Percentiles rank a stretch among this genome's conserved stretches.
phyloP scores from a whole-genome alignment of 2,329 filamentous ascomycete genomes.

The Zopfia rhizophila region DNA sequence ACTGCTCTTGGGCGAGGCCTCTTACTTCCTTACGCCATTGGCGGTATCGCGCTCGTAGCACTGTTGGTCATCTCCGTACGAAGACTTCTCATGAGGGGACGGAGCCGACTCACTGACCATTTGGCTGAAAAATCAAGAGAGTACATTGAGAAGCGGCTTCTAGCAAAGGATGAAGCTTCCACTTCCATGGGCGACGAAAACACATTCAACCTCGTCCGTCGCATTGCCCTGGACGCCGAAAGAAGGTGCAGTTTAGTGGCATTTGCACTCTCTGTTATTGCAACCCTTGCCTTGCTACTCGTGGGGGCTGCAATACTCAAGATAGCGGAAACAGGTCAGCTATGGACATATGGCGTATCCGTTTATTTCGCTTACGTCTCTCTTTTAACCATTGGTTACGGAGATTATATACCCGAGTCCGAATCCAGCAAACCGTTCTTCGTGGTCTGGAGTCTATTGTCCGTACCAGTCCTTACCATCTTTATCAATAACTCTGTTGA shows the following conservation, averaged over 20 bases:
- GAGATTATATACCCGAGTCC: conserved; percentile 53
- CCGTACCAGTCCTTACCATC: conserved; percentile 59
- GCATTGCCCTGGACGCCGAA: conserved; percentile 29
- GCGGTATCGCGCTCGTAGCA: conserved; percentile 60
- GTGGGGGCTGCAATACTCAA: conserved; percentile 57
- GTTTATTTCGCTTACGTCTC: conserved; percentile 60
- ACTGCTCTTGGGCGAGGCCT: conserved; percentile 57
- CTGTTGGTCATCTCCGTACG: conserved; percentile 59
- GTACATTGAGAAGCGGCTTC: conserved; percentile 43
- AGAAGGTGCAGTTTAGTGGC: conserved; percentile 36
- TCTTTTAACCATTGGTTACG: conserved; percentile 61
- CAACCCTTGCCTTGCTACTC: conserved; percentile 42
- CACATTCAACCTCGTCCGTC: conserved; percentile 49
- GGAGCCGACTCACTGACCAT: conserved; percentile 44
- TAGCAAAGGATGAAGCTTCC: conserved; percentile 39
- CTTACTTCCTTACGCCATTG: conserved; percentile 60
- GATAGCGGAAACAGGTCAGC: conserved; percentile 46
- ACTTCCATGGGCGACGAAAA: conserved; percentile 45
- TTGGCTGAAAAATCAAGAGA: conserved; percentile 54
- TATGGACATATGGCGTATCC: conserved; percentile 58
- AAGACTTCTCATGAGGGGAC: conserved; percentile 51
- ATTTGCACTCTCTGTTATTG: conserved; percentile 36
- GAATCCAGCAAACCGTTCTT: conserved; percentile 60
- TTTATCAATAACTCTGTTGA: conserved; percentile 59
- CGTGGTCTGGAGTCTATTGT: conserved; percentile 61